Conservation (phyloP, 169 alveolate species). For the Plasmodium gaboni region DNA sequence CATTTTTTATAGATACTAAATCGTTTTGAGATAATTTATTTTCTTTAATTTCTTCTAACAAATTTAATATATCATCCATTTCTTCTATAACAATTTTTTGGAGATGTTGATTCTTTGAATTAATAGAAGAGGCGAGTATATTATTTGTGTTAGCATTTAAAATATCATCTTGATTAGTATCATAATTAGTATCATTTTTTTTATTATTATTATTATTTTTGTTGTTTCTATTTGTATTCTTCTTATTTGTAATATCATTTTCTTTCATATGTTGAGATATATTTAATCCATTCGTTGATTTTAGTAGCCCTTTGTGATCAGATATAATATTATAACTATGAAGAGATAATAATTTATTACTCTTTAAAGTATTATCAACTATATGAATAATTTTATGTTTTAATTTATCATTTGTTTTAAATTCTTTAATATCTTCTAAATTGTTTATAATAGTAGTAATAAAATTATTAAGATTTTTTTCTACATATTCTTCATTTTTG, state of each 20-base stretch:
- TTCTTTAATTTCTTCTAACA: constrained; percentile 8
- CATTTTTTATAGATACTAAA: constrained; percentile 7
- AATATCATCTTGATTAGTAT: background rate
- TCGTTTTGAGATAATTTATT: constrained; percentile 18
- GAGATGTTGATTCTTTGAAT: constrained; percentile 9
- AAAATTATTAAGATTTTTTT: background rate
- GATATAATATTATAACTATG: too few species aligned
- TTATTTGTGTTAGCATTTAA: background rate
- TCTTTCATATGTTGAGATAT: background rate
- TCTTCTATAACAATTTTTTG: constrained; percentile 8
- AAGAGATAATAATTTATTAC: background rate
- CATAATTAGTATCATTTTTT: background rate
- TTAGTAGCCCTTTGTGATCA: too few species aligned
- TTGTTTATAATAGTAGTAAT: constrained; percentile 7
- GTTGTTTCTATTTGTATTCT: background rate
- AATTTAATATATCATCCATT: constrained; percentile 20
- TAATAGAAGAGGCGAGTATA: background rate
- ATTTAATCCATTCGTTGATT: too few species aligned
- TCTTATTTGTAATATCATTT: background rate
- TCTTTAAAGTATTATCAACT: background rate
- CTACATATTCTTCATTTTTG: background rate
- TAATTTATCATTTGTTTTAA: background rate
- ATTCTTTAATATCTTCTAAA: background rate
- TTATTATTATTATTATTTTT: background rate
- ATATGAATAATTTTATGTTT: background rate